Base-by-base conservation (phyloP, 75 land plant species). In the Ceratopteris richardii region DNA sequence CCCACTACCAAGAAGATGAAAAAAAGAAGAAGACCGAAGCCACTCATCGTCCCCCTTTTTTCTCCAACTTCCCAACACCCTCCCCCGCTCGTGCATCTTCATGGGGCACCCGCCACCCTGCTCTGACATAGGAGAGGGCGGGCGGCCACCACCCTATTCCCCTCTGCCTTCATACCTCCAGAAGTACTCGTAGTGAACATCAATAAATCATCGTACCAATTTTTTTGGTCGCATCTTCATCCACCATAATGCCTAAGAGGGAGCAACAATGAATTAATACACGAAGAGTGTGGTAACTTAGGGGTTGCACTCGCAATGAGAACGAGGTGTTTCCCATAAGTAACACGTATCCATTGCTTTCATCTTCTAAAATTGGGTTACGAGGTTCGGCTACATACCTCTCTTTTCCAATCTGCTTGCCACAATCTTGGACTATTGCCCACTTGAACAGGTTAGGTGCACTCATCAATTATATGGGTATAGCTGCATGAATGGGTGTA, bases 251-350 rank as follows among this genome's bases (percentile, higher is more conserved):
- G 1, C 68, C 68, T 22, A 66, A 11, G 6, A 56, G 31, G 4
- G 56, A 31, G 44, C 60, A 56, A 23, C 42, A 56, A 50, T 66
- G 58, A 1, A 66, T 31, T 17, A 66, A 29, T 0, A 66, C 17
- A 27, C 68, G 68, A 27, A 66, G 68, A 16, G 39, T 29, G 24
- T 60, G 68, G 33, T 44, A 66, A 51, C 60, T 56, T 46, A 40
- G 54, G 21, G 29, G 60, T 10, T 46, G 4, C 17, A 46, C 3
- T 3, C 48, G 4, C 2, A 19, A 46, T 26, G 30, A 50, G 11
- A 56, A 66, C 17, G 50, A 44, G 42, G 47, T 46, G 60, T 44
- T 56, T 13, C 12, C 56, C 30, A 31, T 30, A 66, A 57, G 51
- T 58, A 41, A 30, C 23, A n/a, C n/a, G n/a, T n/a, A n/a, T n/a